These are phyloP conservation scores for Garcia nutans DNA, from an alignment of 345 rosid species.

Conservation along the genomic window DNA sequence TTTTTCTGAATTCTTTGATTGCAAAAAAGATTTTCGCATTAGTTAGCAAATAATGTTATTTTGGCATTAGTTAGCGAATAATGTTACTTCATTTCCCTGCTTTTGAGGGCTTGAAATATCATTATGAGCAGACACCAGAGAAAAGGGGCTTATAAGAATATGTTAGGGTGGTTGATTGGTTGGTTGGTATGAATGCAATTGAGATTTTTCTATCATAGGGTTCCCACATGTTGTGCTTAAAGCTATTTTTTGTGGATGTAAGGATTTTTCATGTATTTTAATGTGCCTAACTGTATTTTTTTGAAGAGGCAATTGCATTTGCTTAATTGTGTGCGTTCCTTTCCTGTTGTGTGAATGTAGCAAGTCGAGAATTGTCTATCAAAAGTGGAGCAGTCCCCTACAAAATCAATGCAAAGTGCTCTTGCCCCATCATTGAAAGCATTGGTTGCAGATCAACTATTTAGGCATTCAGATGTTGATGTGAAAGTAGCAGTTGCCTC, in stretches of 20 bases:
- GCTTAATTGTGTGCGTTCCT: not conserved
- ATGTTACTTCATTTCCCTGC: not conserved
- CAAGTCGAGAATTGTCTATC: conserved; percentile 58
- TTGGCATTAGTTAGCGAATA: not conserved
- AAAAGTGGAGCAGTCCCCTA: conserved; percentile 88
- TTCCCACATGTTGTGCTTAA: not conserved
- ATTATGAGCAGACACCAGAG: not conserved
- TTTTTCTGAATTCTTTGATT: not conserved
- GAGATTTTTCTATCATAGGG: not conserved
- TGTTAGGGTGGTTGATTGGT: too few relatives aligned
- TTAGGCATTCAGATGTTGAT: conserved; percentile 67
- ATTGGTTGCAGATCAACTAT: conserved; percentile 59
- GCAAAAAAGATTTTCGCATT: not conserved
- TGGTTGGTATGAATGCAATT: not conserved
- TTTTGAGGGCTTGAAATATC: not conserved
- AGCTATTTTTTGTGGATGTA: not conserved
- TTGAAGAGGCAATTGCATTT: not conserved
- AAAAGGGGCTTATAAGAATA: not conserved
- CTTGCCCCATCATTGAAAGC: conserved; percentile 72
- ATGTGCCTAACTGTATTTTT: not conserved
- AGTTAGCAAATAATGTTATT: not conserved
- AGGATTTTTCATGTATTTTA: not conserved
- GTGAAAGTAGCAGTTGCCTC: conserved; percentile 90
- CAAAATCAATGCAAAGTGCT: conserved; percentile 59
- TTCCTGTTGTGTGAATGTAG: conserved; percentile 38